phyloP scores from a whole-genome alignment of 495 filamentous ascomycete species.

The Penicillium silybi region DNA sequence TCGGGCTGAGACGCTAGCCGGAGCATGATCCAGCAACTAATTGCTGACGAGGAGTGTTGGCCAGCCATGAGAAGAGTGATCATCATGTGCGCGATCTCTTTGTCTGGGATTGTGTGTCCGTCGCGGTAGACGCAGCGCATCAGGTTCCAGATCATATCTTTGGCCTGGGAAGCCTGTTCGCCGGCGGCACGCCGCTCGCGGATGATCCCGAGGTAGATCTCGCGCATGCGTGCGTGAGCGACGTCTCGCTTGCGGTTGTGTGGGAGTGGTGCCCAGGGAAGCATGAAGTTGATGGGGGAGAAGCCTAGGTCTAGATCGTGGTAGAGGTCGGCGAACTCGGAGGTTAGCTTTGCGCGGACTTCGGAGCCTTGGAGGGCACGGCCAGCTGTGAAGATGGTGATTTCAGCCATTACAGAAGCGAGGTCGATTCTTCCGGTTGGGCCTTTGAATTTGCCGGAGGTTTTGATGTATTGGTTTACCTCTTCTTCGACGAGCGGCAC shows the following conservation, averaged over 20 bases:
- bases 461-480: slow-evolving; percentile 64
- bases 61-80: slow-evolving; percentile 87
- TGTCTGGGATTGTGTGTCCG: slow-evolving; percentile 64
- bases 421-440: slow-evolving; percentile 62
- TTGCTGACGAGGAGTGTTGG: slow-evolving; percentile 82
- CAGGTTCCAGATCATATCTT: slow-evolving; percentile 79
- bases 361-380: slow-evolving; percentile 78
- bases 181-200: slow-evolving; percentile 52
- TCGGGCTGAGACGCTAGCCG: slow-evolving; percentile 70
- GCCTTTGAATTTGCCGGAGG: slow-evolving; percentile 62
- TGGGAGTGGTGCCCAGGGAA: slow-evolving; percentile 83
- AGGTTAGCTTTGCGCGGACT: slow-evolving; percentile 66
- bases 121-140: slow-evolving; percentile 78
- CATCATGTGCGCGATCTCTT: slow-evolving; percentile 87
- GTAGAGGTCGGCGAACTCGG: slow-evolving; percentile 64
- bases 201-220: slow-evolving; percentile 77
- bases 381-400: slow-evolving; percentile 82
- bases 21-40: slow-evolving; percentile 76
- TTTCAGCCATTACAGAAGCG: slow-evolving; percentile 67
- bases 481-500: slow-evolving; percentile 76
- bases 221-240: slow-evolving; percentile 70
- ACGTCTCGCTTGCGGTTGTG: slow-evolving; percentile 75
- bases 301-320: slow-evolving; percentile 86
- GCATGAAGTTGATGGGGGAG: slow-evolving; percentile 76
- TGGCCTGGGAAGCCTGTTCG: slow-evolving; percentile 30